These are phyloP conservation scores for Aspergillus incahuasiensis DNA, from an alignment of 495 filamentous ascomycete species.

Conservation along the genomic window DNA sequence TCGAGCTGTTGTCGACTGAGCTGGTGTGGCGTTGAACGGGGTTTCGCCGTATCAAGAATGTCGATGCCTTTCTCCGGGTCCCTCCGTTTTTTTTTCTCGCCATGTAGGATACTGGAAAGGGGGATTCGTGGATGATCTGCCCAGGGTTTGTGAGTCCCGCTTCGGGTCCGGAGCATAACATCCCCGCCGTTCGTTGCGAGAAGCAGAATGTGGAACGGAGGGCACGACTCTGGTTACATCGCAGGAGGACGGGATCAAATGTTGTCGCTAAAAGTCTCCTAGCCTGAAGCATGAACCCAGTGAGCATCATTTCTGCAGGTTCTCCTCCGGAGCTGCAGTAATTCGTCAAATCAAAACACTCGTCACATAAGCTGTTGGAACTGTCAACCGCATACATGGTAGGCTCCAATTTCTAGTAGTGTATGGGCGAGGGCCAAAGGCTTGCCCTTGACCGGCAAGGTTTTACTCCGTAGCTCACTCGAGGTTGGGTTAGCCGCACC, in stretches of 20 bases:
- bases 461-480: not conserved
- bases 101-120: not conserved
- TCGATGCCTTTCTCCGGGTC: not conserved
- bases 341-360: conserved; percentile 1
- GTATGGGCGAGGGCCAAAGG: not conserved
- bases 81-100: not conserved
- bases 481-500: not conserved
- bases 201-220: conserved; percentile 5
- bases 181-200: conserved; percentile 17
- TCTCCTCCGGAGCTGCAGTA: not conserved
- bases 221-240: not conserved
- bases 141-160: conserved; percentile 27
- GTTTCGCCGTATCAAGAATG: not conserved
- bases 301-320: conserved; percentile 1
- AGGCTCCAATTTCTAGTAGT: not conserved
- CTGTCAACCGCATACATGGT: not conserved
- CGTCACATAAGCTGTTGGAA: not conserved
- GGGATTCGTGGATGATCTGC: conserved; percentile 30
- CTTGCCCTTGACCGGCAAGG: not conserved
- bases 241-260: not conserved
- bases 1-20: not conserved
- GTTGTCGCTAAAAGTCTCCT: not conserved
- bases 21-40: not conserved
- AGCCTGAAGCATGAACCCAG: not conserved
- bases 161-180: conserved; percentile 18